Base-by-base conservation (phyloP, 805 yeast species). In the Metschnikowia koreensis region DNA sequence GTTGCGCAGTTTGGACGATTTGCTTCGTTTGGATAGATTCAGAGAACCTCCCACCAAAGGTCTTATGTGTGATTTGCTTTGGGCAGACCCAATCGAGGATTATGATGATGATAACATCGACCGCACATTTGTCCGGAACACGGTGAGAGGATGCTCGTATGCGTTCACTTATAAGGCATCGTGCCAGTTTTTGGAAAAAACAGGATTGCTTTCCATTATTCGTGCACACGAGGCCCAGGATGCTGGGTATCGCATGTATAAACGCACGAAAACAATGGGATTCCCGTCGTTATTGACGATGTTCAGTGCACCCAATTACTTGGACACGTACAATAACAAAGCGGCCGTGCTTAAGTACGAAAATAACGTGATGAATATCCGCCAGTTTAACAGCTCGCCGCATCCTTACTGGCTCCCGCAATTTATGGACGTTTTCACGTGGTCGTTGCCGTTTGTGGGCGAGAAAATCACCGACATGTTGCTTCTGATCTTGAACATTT, bases 171-270 rank as follows among this genome's bases (percentile, higher is more conserved):
- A 87, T 67, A 80, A 79, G 61, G 97, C 97, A 0, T 81, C 86
- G 2, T 86, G 94, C 61, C 81, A 81, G 42, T 93, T 93, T 61
- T 74, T 93, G 60, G 86, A 87, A 59, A 76, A 83, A 47, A 93
- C 90, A 39, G 87, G 89, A 22, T 72, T 93, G 37, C 73, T 93
- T 33, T 86, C 91, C n/a, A 81, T 93, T 36, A 89, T 93, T 43
- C 79, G 99, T 52, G 98, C 97, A 1, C 99, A 93, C 68, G 97
- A 93, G 71, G 97, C 97, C 1, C 99, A 93, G 69, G 97, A 93
- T 68, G 92, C 94, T 9, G 99, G 99, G 37, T 93, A 92, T 70
- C 76, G 97, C 66, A 94, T 94, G 89, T 93, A 93, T 71, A 87
- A 86, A 61, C 82, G 89, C 58, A 89, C 97, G 1, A 80, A 82